Conservation (phyloP, 1,284 basidiomycete genomes). For the Ustilago tritici region DNA sequence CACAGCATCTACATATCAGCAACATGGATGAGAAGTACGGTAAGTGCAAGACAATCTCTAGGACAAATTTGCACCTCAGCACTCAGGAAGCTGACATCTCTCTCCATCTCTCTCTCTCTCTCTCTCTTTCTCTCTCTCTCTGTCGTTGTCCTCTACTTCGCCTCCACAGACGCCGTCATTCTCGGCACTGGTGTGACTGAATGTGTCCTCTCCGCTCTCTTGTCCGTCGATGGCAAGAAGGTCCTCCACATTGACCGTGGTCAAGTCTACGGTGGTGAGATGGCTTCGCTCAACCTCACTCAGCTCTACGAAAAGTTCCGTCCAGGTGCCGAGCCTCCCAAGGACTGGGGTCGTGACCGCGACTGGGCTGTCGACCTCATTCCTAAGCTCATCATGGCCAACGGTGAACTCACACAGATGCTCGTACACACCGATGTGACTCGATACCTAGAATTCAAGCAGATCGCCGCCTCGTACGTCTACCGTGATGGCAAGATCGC, state of each 20-base stretch:
- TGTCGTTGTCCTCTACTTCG: background rate
- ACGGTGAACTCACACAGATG: constrained; percentile 96
- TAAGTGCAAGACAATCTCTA: constrained; percentile 19
- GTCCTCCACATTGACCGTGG: constrained; percentile 99
- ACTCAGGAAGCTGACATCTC: background rate
- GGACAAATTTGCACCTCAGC: background rate
- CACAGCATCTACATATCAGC: background rate
- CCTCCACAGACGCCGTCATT: constrained; percentile 63
- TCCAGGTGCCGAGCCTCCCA: constrained; percentile 70
- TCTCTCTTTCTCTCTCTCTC: background rate
- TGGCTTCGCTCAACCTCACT: constrained; percentile 95
- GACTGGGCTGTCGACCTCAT: constrained; percentile 69
- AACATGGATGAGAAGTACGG: constrained; percentile 66
- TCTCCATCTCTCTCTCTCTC: background rate
- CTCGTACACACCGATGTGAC: constrained; percentile 99
- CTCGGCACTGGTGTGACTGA: constrained; percentile 94
- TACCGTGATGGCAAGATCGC: constrained; percentile 96
- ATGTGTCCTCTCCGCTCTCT: constrained; percentile 86
- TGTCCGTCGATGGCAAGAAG: constrained; percentile 99
- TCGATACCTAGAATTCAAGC: constrained; percentile 99
- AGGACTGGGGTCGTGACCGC: constrained; percentile 72
- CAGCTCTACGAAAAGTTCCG: constrained; percentile 99
- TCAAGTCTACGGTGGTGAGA: constrained; percentile 98
- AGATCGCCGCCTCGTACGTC: constrained; percentile 98
- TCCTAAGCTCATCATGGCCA: constrained; percentile 83